phyloP scores from a whole-genome alignment of 1,284 basidiomycete genomes.

The Heterobasidion occidentale region DNA sequence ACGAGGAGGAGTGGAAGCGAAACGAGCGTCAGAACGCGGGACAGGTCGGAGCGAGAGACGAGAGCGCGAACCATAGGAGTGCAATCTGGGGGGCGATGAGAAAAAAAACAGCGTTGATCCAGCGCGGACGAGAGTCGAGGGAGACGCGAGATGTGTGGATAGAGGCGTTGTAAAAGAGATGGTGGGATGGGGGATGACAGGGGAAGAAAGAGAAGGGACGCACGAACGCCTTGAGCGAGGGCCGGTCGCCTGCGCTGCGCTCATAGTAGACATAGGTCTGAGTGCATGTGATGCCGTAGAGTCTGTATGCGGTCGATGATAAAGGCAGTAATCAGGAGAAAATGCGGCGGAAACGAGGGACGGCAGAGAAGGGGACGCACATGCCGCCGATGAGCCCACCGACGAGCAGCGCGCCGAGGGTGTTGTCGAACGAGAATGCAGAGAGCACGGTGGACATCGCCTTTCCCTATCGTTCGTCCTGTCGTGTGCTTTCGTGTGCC shows the following conservation, averaged over 20 bases:
- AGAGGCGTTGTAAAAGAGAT: neutral
- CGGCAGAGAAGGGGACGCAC: slow-evolving; percentile 9
- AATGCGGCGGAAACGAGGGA: neutral
- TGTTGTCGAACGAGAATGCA: slow-evolving; percentile 6
- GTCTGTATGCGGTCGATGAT: slow-evolving; percentile 23
- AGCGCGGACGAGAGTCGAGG: neutral
- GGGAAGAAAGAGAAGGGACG: slow-evolving; percentile 9
- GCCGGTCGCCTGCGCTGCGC: slow-evolving; percentile 29
- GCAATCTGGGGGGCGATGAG: slow-evolving; percentile 23
- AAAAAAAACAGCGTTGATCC: neutral
- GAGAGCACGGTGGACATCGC: neutral
- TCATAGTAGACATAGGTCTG: slow-evolving; percentile 47
- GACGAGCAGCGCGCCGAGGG: slow-evolving; percentile 14
- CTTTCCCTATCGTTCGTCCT: too few relatives aligned
- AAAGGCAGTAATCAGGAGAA: neutral
- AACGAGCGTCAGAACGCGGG: slow-evolving; percentile 4
- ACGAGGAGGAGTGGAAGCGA: neutral
- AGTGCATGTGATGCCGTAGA: slow-evolving; percentile 50
- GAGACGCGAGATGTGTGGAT: neutral
- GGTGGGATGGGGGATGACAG: neutral
- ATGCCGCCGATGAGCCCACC: slow-evolving; percentile 17
- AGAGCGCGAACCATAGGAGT: slow-evolving; percentile 28
- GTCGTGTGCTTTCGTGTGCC: neutral
- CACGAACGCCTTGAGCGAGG: slow-evolving; percentile 31
- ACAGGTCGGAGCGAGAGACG: slow-evolving; percentile 4